Percentiles rank a stretch among this genome's conserved stretches.
These are phyloP conservation scores for Penstemon eatonii DNA, from an alignment of 257 asterid species.

Conservation along the genomic window DNA sequence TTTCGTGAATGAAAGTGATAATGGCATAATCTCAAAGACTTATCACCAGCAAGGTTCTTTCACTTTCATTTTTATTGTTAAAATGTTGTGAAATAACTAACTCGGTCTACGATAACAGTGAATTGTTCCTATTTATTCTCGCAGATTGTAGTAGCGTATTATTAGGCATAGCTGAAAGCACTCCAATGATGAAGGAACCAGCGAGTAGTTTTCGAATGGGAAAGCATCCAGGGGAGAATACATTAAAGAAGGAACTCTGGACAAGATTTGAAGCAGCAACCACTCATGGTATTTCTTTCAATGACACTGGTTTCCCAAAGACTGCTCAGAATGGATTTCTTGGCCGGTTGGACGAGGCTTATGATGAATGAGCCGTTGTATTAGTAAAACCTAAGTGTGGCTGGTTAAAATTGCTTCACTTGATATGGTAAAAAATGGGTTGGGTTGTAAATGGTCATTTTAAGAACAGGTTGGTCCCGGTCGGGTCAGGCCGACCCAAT, in stretches of 20 bases:
- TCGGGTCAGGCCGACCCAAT: too few species aligned
- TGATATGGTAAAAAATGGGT: too few species aligned
- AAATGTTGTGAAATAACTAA: background rate
- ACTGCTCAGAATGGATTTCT: slow-evolving; percentile 60
- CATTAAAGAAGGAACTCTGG: slow-evolving; percentile 96
- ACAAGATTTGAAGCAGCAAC: slow-evolving; percentile 84
- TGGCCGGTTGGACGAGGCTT: slow-evolving; percentile 74
- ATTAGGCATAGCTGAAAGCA: slow-evolving; percentile 46
- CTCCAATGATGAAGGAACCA: slow-evolving; percentile 66
- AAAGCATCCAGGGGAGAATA: slow-evolving; percentile 90
- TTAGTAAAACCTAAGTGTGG: too few species aligned
- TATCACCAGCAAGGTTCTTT: slow-evolving; percentile 38
- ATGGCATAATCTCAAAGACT: slow-evolving; percentile 20
- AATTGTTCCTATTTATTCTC: background rate
- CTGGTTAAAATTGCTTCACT: too few species aligned
- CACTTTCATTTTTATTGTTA: background rate
- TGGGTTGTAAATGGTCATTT: too few species aligned
- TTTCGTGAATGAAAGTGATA: slow-evolving; percentile 19
- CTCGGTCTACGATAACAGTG: slow-evolving; percentile 2
- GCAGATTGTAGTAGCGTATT: slow-evolving; percentile 39
- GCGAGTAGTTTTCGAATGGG: slow-evolving; percentile 47
- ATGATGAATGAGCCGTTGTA: slow-evolving; percentile 29
- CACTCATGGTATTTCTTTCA: slow-evolving; percentile 38
- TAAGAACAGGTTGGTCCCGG: too few species aligned
- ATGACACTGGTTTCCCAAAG: slow-evolving; percentile 29